phyloP scores from a whole-genome alignment of 1,139 yeast genomes.

The Zhuliangozyma parablackwelliae region DNA sequence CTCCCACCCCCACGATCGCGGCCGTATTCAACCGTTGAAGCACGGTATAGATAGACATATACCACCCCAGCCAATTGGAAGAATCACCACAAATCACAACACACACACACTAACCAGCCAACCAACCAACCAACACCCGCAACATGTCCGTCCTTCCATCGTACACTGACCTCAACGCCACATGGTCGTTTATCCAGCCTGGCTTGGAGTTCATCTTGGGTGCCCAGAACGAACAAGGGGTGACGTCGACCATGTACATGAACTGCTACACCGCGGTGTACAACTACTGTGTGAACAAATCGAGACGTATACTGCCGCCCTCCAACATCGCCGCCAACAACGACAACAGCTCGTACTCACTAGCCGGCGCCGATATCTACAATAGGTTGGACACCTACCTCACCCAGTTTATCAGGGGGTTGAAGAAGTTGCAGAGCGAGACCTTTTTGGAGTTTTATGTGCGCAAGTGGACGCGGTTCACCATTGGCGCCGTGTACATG shows the following conservation, averaged over 20 bases:
- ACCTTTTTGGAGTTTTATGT: slow-evolving; percentile 81
- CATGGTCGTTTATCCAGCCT: slow-evolving; percentile 76
- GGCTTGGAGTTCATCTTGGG: slow-evolving; percentile 69
- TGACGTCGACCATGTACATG: slow-evolving; percentile 72
- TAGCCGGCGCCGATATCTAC: slow-evolving; percentile 89
- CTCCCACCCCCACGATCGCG: too few species aligned
- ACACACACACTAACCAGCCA: background rate
- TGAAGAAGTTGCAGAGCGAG: slow-evolving; percentile 53
- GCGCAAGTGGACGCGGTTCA: slow-evolving; percentile 80
- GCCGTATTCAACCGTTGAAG: too few species aligned
- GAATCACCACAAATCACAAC: too few species aligned
- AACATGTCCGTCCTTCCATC: slow-evolving; percentile 16
- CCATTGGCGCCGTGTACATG: slow-evolving; percentile 87
- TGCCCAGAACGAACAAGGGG: slow-evolving; percentile 58
- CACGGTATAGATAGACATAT: too few species aligned
- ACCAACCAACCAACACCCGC: slow-evolving; percentile 1
- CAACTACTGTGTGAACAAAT: slow-evolving; percentile 86
- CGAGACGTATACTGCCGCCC: slow-evolving; percentile 33
- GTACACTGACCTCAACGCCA: slow-evolving; percentile 56
- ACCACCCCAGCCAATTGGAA: too few species aligned
- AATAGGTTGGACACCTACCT: slow-evolving; percentile 65
- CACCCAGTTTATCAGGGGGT: slow-evolving; percentile 51
- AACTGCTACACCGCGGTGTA: slow-evolving; percentile 79
- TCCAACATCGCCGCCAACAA: slow-evolving; percentile 11
- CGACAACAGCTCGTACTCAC: slow-evolving; percentile 35